These are phyloP conservation scores for Gleditsia sinensis DNA, from an alignment of 306 rosid genomes.

Conservation along the genomic window DNA sequence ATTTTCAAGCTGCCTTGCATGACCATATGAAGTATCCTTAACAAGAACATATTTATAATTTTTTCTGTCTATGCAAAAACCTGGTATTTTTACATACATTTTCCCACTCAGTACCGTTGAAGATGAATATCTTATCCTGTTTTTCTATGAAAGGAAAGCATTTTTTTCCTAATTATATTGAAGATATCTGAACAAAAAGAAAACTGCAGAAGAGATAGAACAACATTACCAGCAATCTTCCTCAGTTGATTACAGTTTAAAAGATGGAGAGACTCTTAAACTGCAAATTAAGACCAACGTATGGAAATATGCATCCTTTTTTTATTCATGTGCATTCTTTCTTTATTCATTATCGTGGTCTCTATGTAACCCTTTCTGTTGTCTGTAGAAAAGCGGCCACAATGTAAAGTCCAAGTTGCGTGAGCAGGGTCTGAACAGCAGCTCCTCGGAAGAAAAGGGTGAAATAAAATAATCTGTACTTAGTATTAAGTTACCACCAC, in stretches of 20 bases:
- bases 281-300: slow-evolving; percentile 80
- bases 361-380: slow-evolving; percentile 16
- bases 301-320: slow-evolving; percentile 32
- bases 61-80: slow-evolving; percentile 18
- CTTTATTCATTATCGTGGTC: slow-evolving; percentile 1
- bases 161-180: slow-evolving; percentile 24
- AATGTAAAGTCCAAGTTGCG: slow-evolving; percentile 62
- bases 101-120: slow-evolving; percentile 13
- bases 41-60: slow-evolving; percentile 24
- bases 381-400: slow-evolving; percentile 61
- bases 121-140: slow-evolving; percentile 13
- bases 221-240: slow-evolving; percentile 85
- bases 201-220: slow-evolving; percentile 98
- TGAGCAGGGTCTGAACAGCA: slow-evolving; percentile 54
- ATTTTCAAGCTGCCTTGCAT: slow-evolving; percentile 96
- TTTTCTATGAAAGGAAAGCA: slow-evolving; percentile 5
- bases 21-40: slow-evolving; percentile 88
- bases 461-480: slow-evolving; percentile 53
- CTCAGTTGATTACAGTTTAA: slow-evolving; percentile 85
- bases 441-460: slow-evolving; percentile 59
- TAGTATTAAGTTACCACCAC: slow-evolving; percentile 77
- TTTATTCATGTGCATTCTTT: background rate
- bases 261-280: slow-evolving; percentile 92
- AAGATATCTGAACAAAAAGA: slow-evolving; percentile 91
- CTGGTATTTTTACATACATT: slow-evolving; percentile 8